phyloP scores from a whole-genome alignment of 805 yeast genomes.

The Ogataea ganodermae region DNA sequence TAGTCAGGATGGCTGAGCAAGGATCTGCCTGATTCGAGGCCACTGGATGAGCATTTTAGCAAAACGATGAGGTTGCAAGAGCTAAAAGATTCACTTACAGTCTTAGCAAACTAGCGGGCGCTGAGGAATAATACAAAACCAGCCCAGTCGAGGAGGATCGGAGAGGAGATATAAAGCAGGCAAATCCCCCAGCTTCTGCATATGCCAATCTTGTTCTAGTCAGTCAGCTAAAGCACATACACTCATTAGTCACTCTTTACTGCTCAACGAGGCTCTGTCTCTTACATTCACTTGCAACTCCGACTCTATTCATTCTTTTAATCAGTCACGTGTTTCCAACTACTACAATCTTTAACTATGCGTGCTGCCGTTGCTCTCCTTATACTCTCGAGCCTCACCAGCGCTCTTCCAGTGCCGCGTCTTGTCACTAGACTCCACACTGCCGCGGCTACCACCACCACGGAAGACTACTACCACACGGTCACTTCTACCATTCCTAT shows the following conservation, averaged over 20 bases:
- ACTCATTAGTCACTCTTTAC: conserved; percentile 1
- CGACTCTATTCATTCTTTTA: conserved; percentile 8
- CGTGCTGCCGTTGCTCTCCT: conserved; percentile 8
- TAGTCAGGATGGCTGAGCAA: neutral
- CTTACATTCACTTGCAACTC: neutral
- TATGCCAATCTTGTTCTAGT: no score
- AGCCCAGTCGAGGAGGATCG: neutral
- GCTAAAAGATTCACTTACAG: neutral
- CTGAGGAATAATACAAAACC: neutral
- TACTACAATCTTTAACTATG: conserved; percentile 3
- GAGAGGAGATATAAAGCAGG: conserved; percentile 1
- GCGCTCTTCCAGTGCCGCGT: conserved; percentile 22
- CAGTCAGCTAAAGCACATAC: neutral
- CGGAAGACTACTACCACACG: conserved; percentile 38
- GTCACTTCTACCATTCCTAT: conserved; percentile 54
- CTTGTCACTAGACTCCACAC: conserved; percentile 34
- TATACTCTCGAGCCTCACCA: conserved; percentile 11
- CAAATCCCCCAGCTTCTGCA: neutral
- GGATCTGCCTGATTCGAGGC: neutral
- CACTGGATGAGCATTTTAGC: neutral
- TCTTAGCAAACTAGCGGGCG: neutral
- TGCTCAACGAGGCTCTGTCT: conserved; percentile 1
- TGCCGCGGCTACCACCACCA: conserved; percentile 36
- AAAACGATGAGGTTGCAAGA: neutral
- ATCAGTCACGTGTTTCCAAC: neutral